Percentiles rank a stretch among this genome's conserved stretches.
Conservation (phyloP, 305 asterid species). For the Solanum hybrid region DNA sequence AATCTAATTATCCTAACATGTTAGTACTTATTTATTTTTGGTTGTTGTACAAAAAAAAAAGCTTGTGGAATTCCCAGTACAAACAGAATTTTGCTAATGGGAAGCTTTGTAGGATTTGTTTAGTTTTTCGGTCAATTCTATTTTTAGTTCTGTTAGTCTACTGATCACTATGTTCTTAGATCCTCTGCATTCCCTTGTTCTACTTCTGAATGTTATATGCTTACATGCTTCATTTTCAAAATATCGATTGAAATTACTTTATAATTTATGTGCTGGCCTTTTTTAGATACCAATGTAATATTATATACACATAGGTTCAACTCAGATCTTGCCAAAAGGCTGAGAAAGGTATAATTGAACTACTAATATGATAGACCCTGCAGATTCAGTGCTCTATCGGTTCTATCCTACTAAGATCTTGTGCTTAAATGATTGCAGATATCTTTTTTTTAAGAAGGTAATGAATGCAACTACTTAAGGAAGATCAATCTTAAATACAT, state of each 20-base stretch:
- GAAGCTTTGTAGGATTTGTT: background rate
- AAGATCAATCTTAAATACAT: background rate
- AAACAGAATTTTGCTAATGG: background rate
- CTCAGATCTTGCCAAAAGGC: background rate
- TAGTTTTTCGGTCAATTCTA: background rate
- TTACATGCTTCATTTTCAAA: background rate
- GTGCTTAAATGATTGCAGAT: background rate
- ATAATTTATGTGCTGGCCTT: background rate
- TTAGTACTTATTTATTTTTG: background rate
- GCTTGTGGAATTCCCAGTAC: background rate
- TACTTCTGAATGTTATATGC: background rate
- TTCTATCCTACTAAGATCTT: background rate
- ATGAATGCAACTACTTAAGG: background rate
- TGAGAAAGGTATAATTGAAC: background rate
- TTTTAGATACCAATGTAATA: background rate
- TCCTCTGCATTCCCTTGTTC: background rate
- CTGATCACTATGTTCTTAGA: background rate
- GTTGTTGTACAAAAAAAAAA: background rate
- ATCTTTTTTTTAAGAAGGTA: background rate
- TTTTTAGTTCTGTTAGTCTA: background rate
- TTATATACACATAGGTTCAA: background rate
- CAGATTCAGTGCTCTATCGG: background rate
- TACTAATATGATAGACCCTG: background rate
- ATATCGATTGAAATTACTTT: background rate
- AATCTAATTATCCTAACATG: background rate